Percentiles rank a stretch among this genome's conserved stretches.
phyloP scores from a whole-genome alignment of 768 basidiomycete genomes.

The Imleria badia region DNA sequence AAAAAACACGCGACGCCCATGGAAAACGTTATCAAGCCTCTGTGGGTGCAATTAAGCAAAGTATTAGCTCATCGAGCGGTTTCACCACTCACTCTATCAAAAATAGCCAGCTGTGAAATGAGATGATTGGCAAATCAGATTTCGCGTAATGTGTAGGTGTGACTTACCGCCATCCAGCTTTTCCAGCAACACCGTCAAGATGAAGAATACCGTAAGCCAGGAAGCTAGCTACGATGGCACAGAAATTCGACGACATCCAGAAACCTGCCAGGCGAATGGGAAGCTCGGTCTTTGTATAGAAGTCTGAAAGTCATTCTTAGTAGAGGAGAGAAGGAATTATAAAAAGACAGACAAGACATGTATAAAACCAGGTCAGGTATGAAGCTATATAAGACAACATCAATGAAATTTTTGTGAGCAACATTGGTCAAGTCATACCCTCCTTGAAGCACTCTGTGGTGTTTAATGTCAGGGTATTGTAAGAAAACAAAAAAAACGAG shows the following conservation, averaged over 20 bases:
- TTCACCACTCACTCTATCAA: conserved; percentile 31
- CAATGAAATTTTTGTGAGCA: not conserved
- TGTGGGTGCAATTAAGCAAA: not conserved
- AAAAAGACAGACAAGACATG: conserved; percentile 47
- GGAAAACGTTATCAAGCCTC: conserved; percentile 43
- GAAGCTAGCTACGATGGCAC: conserved; percentile 58
- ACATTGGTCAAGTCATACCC: conserved; percentile 32
- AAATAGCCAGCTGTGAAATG: conserved; percentile 34
- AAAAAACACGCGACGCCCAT: conserved; percentile 58
- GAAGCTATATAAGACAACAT: conserved; percentile 35
- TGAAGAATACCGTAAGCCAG: conserved; percentile 60
- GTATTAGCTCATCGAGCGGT: not conserved
- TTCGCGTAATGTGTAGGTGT: conserved; percentile 1
- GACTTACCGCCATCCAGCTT: conserved; percentile 17
- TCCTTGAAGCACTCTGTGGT: conserved; percentile 42
- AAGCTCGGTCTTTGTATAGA: conserved; percentile 59
- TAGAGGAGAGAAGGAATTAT: not conserved
- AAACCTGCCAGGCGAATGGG: conserved; percentile 58
- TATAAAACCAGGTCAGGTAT: conserved; percentile 63
- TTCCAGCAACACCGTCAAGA: conserved; percentile 7
- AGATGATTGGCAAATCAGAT: not conserved
- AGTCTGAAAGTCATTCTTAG: conserved; percentile 24
- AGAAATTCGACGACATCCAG: conserved; percentile 61
- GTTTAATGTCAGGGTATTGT: not conserved
- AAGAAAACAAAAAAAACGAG: not conserved